Evolutionary conservation across 164 flowering plant genomes (phyloP).

Genomic region (Chimonanthus praecox): DNA sequence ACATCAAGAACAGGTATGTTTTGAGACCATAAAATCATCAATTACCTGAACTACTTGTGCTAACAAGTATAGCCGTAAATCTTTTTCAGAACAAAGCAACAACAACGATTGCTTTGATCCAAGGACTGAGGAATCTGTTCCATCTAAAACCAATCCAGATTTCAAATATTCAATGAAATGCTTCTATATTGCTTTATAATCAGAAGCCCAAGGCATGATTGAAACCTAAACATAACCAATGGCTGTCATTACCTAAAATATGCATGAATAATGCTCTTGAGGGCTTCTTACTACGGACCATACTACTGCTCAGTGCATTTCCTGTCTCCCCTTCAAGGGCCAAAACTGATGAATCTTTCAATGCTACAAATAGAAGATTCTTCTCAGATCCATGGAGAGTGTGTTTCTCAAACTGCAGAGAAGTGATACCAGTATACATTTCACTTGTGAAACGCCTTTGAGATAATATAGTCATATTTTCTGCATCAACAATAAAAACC

Average conservation of each 20-base stretch:
- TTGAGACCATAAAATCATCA: neutral
- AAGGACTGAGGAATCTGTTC: conserved; percentile 21
- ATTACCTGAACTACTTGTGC: conserved; percentile 61
- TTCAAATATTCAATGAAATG: neutral
- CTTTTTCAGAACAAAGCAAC: conserved; percentile 79
- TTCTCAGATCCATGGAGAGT: conserved; percentile 72
- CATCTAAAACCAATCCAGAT: conserved; percentile 30
- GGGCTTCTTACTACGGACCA: conserved; percentile 67
- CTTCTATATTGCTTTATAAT: neutral
- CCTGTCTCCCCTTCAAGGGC: conserved; percentile 73
- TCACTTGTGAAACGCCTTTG: conserved; percentile 57
- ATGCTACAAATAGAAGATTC: conserved; percentile 56
- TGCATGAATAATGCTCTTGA: conserved; percentile 62
- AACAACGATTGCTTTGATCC: conserved; percentile 37
- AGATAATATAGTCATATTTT: conserved; percentile 47
- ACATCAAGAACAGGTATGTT: neutral
- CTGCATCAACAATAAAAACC: conserved; percentile 64
- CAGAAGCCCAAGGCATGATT: neutral
- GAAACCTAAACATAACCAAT: neutral
- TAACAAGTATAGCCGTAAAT: conserved; percentile 68
- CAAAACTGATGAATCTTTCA: conserved; percentile 73
- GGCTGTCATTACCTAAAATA: conserved; percentile 45
- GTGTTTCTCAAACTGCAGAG: conserved; percentile 61
- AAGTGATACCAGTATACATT: conserved; percentile 47
- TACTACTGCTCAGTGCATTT: conserved; percentile 37